Evolutionary conservation across 2,329 filamentous ascomycete species (phyloP).

Genomic region (Colletotrichum limetticola): DNA sequence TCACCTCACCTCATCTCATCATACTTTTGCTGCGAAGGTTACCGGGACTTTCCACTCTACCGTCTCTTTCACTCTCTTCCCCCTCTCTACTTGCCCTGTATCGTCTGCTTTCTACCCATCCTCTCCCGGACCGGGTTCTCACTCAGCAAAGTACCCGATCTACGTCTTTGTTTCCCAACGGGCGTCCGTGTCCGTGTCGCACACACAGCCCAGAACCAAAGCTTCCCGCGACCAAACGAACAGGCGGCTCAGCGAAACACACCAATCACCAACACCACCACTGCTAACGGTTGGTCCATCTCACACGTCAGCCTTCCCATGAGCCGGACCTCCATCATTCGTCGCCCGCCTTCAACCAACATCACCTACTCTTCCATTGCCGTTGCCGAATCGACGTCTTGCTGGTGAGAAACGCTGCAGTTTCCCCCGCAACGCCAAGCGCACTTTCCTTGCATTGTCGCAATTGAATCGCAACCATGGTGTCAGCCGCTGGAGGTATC

Average conservation of each 20-base stretch:
- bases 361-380: neutral
- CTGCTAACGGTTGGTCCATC: neutral
- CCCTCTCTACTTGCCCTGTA: neutral
- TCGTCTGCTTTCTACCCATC: neutral
- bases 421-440: neutral
- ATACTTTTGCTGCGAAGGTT: neutral
- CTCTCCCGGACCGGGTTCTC: neutral
- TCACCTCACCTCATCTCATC: neutral
- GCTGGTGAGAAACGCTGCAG: neutral
- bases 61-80: neutral
- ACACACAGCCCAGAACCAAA: constrained; percentile 13
- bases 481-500: constrained; percentile 72
- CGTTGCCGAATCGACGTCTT: neutral
- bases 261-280: neutral
- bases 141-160: neutral
- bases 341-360: constrained; percentile 10
- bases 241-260: neutral
- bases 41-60: neutral
- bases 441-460: constrained; percentile 21
- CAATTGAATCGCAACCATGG: constrained; percentile 54
- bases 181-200: constrained; percentile 4
- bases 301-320: neutral
- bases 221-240: neutral
- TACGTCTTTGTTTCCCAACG: neutral
- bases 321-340: constrained; percentile 28